Evolutionary conservation across 176 grass and related monocot genomes (phyloP).

Genomic region (Juncus inflexus): DNA sequence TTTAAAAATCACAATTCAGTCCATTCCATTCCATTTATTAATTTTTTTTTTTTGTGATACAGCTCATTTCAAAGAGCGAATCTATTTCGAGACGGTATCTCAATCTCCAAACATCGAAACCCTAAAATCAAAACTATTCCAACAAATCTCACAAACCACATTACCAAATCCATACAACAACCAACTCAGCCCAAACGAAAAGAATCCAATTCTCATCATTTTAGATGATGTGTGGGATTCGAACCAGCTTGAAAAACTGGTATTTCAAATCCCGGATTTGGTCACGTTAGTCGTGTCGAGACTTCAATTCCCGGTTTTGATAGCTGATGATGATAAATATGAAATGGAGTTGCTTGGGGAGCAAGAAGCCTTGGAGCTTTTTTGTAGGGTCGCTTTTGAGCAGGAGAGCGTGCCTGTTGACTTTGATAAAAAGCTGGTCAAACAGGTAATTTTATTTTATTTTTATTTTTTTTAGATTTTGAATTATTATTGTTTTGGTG

Average conservation of each 20-base stretch:
- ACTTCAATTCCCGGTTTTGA: slow-evolving; percentile 68
- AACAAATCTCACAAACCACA: slow-evolving; percentile 75
- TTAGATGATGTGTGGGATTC: slow-evolving; percentile 93
- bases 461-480: slow-evolving; percentile 13
- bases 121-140: slow-evolving; percentile 83
- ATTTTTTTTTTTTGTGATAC: slow-evolving; percentile 23
- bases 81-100: slow-evolving; percentile 87
- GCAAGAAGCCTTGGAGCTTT: slow-evolving; percentile 74
- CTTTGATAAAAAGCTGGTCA: slow-evolving; percentile 82
- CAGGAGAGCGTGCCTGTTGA: slow-evolving; percentile 47
- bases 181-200: slow-evolving; percentile 59
- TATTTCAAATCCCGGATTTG: slow-evolving; percentile 77
- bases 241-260: slow-evolving; percentile 68
- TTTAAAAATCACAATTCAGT: too few relatives aligned
- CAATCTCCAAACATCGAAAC: slow-evolving; percentile 77
- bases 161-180: slow-evolving; percentile 94
- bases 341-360: slow-evolving; percentile 81
- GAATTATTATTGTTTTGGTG: too few relatives aligned
- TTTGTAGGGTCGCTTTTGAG: slow-evolving; percentile 68
- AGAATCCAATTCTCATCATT: slow-evolving; percentile 70
- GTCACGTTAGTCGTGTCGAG: slow-evolving; percentile 83
- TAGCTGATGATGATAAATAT: slow-evolving; percentile 38
- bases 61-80: slow-evolving; percentile 78
- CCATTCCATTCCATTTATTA: too few relatives aligned
- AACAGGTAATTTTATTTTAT: slow-evolving; percentile 41